A percentile compares a stretch with the other conserved stretches of the same genome.
phyloP scores from a whole-genome alignment of 148 eudicot species.

The Vaccinium vitisidaea region DNA sequence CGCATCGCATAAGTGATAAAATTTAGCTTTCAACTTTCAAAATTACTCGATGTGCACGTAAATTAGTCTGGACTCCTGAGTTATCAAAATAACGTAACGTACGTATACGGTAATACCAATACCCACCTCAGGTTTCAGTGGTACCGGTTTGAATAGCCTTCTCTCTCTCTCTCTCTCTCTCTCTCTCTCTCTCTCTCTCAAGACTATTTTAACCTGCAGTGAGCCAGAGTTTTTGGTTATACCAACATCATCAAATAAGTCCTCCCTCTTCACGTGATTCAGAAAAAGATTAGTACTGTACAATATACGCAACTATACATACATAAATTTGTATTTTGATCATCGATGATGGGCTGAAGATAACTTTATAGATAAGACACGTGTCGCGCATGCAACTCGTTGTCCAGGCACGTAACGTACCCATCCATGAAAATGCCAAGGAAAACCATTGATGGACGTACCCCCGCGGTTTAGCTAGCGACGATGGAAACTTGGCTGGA shows the following conservation, averaged over 20 bases:
- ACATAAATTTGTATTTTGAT: neutral
- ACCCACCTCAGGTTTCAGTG: too few species aligned
- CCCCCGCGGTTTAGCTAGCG: neutral
- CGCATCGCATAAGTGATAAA: too few species aligned
- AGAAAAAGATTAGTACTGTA: neutral
- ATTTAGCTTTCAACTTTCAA: too few species aligned
- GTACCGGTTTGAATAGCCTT: neutral
- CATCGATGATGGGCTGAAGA: neutral
- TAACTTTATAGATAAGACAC: conserved; percentile 9
- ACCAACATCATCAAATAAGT: conserved; percentile 2
- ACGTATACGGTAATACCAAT: too few species aligned
- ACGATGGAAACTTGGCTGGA: neutral
- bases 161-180: neutral
- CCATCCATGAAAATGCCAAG: neutral
- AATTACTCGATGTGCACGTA: fast-evolving
- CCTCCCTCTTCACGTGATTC: conserved; percentile 15
- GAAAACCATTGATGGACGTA: neutral
- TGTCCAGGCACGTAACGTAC: neutral
- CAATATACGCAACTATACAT: neutral
- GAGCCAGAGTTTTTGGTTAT: neutral
- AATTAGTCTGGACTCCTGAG: neutral
- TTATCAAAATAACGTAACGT: neutral
- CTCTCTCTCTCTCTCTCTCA: neutral
- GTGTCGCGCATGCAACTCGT: conserved; percentile 12
- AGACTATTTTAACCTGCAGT: neutral